These are phyloP conservation scores for Colletotrichum sp. DNA, from an alignment of 2,329 filamentous ascomycete species.

Conservation along the genomic window DNA sequence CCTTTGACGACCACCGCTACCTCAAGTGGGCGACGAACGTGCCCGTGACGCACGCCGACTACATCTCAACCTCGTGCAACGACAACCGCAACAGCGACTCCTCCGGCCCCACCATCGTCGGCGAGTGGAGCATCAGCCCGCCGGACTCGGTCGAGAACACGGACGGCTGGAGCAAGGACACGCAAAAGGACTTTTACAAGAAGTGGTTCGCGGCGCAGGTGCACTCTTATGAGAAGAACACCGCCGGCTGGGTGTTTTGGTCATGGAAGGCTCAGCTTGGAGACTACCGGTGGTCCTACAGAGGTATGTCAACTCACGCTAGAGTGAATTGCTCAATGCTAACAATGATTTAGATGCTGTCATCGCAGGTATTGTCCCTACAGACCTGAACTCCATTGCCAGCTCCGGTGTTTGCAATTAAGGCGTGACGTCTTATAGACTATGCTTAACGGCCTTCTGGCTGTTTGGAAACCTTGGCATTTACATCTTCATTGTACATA, in stretches of 20 bases:
- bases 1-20: conserved; percentile 66
- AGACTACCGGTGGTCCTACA: conserved; percentile 34
- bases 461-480: neutral
- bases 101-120: conserved; percentile 53
- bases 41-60: conserved; percentile 47
- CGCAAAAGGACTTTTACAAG: conserved; percentile 54
- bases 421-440: neutral
- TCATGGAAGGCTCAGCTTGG: conserved; percentile 55
- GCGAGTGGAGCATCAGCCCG: conserved; percentile 63
- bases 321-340: neutral
- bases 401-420: conserved; percentile 6
- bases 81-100: conserved; percentile 45
- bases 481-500: neutral
- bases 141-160: conserved; percentile 51
- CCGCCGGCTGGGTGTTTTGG: conserved; percentile 64
- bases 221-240: conserved; percentile 55
- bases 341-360: conserved; percentile 1
- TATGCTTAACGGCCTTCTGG: neutral
- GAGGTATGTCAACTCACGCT: neutral
- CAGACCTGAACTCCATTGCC: conserved; percentile 13
- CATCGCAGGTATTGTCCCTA: conserved; percentile 15
- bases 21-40: conserved; percentile 54
- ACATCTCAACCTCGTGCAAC: conserved; percentile 55
- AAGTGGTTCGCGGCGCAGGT: conserved; percentile 36
- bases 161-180: conserved; percentile 44